Base-by-base conservation (phyloP, 306 rosid genomes). In the Gleditsia sinensis region DNA sequence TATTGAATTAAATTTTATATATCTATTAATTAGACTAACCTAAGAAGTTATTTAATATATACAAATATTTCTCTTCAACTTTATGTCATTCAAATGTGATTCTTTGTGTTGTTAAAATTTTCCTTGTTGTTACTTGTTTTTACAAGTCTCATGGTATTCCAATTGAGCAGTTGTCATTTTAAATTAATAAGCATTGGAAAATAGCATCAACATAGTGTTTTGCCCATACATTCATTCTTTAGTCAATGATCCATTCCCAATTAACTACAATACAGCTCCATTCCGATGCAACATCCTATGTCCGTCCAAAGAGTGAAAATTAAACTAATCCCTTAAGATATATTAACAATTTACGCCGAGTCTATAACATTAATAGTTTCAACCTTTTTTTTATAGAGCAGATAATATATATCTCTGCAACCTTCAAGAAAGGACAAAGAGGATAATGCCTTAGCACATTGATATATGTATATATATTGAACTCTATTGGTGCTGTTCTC, bases 391-490 rank as follows among this genome's bases (percentile, higher is more conserved):
- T n/a, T n/a, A n/a, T n/a, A n/a, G n/a, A n/a, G n/a, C n/a, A n/a
- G n/a, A n/a, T n/a, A n/a, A n/a, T n/a, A n/a, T n/a, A n/a, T n/a
- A n/a, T n/a, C n/a, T n/a, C n/a, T n/a, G n/a, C n/a, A n/a, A n/a
- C n/a, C n/a, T n/a, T n/a, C n/a, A n/a, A n/a, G n/a, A n/a, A n/a
- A 74, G 33, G 71, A 69, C 66, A 72, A 69, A 16, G 25, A 14
- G 66, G 59, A 48, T 51, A 75, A 28, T 25, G 48, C 33, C 55
- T 55, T 54, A 64, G 34, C 51, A 72, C 23, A 20, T n/a, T n/a
- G n/a, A n/a, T n/a, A n/a, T n/a, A n/a, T n/a, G n/a, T n/a, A 30
- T 19, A 7, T n/a, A 63, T 79, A 28, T 75, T 55, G 48, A 79
- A 74, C 42, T 28, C 5, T 16, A 30, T 1, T 36, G 39, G 59